phyloP scores from a whole-genome alignment of 352 stramenopile genomes.

The Halophytophthora batemanensis region DNA sequence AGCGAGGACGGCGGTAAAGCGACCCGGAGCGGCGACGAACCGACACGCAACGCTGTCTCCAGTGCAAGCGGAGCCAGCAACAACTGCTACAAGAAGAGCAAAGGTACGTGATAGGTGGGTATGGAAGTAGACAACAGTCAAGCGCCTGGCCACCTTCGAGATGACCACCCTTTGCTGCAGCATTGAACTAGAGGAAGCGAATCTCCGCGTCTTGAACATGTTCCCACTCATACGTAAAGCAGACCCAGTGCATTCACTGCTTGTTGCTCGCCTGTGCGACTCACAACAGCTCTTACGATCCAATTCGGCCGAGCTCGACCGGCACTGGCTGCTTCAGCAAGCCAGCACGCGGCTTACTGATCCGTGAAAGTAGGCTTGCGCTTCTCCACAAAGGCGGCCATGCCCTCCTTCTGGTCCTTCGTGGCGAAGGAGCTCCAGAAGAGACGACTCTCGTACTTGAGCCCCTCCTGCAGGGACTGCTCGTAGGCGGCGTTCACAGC shows the following conservation, averaged over 20 bases:
- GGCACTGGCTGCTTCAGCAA: too few relatives aligned
- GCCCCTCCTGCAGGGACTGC: constrained; percentile 91
- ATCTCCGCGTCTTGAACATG: too few relatives aligned
- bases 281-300: too few relatives aligned
- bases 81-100: constrained; percentile 30
- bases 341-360: constrained; percentile 56
- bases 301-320: too few relatives aligned
- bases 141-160: too few relatives aligned
- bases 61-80: background rate
- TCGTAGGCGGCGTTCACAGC: constrained; percentile 93
- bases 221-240: too few relatives aligned
- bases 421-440: constrained; percentile 99
- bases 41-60: background rate
- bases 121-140: background rate
- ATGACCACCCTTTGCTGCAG: too few relatives aligned
- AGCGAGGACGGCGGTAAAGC: constrained; percentile 7
- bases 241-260: too few relatives aligned
- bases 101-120: constrained; percentile 35
- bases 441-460: constrained; percentile 96
- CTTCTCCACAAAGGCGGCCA: constrained; percentile 98
- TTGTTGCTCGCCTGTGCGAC: too few relatives aligned
- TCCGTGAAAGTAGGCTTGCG: constrained; percentile 93
- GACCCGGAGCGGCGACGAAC: too few relatives aligned
- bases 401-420: constrained; percentile 93
- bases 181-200: too few relatives aligned